A percentile compares a stretch with the other conserved stretches of the same genome.
phyloP scores from a whole-genome alignment of 2,329 filamentous ascomycete genomes.

The Cordyceps cateniannulata region DNA sequence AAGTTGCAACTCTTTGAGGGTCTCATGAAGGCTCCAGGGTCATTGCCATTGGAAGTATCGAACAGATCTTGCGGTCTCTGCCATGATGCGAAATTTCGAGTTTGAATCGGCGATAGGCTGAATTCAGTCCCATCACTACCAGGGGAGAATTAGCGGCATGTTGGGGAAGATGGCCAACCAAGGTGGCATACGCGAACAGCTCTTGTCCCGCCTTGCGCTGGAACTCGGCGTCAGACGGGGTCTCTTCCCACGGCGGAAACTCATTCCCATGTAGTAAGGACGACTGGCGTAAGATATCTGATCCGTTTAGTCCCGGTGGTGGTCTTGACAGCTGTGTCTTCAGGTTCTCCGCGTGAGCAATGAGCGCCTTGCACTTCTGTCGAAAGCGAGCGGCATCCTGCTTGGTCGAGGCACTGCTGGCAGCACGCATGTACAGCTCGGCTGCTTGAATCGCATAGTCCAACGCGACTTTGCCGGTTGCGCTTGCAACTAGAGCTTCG shows the following conservation, averaged over 20 bases:
- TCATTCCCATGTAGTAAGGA: constrained; percentile 76
- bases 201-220: constrained; percentile 38
- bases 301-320: neutral
- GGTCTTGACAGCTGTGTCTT: constrained; percentile 39
- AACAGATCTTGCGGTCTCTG: constrained; percentile 66
- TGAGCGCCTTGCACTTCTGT: constrained; percentile 61
- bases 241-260: constrained; percentile 77
- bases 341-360: constrained; percentile 68
- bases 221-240: constrained; percentile 59
- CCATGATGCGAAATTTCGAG: constrained; percentile 76
- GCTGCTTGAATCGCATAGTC: constrained; percentile 68
- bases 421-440: constrained; percentile 75
- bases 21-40: constrained; percentile 46
- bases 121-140: constrained; percentile 62
- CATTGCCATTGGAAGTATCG: constrained; percentile 25
- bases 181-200: constrained; percentile 54
- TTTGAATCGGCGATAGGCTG: constrained; percentile 67
- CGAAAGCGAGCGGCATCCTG: constrained; percentile 61
- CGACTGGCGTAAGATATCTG: constrained; percentile 59
- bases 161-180: constrained; percentile 14
- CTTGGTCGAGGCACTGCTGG: constrained; percentile 53
- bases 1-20: constrained; percentile 62
- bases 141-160: neutral
- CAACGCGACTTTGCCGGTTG: constrained; percentile 52
- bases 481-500: constrained; percentile 30